Conservation (phyloP, 2,329 filamentous ascomycete genomes). For the Verticillium alfalfae region DNA sequence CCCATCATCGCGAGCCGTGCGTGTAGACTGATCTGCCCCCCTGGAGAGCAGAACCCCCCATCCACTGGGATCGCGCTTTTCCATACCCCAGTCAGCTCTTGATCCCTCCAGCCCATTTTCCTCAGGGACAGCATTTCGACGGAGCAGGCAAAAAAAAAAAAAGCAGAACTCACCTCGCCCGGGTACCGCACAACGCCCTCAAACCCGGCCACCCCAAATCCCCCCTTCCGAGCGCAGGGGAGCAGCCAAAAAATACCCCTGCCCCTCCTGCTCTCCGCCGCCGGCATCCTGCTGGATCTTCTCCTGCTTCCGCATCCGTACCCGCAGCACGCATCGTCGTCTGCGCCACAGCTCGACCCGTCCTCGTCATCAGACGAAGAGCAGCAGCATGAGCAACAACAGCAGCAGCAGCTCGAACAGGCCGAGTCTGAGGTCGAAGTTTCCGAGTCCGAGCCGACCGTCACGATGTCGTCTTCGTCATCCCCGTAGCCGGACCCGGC, state of each 20-base stretch:
- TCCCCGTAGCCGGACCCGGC: no score
- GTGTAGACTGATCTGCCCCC: not conserved
- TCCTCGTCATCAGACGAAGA: not conserved
- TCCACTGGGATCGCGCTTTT: constrained; percentile 5
- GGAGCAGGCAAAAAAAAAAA: not conserved
- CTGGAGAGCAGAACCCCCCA: not conserved
- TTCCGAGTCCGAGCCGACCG: not conserved
- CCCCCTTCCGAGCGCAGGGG: not conserved
- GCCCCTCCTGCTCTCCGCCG: not conserved
- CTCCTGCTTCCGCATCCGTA: not conserved
- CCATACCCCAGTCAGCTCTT: no score
- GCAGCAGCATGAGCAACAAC: no score
- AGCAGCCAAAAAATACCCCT: not conserved
- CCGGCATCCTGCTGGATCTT: no score
- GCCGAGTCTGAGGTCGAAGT: not conserved
- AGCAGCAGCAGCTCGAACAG: not conserved
- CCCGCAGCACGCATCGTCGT: not conserved
- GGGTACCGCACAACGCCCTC: constrained; percentile 6
- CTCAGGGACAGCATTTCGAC: not conserved
- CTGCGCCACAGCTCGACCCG: not conserved
- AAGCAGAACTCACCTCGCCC: constrained; percentile 2
- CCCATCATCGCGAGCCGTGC: not conserved
- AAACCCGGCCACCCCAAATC: constrained; percentile 7
- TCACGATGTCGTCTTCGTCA: not conserved
- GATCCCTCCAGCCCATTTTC: no score